These are phyloP conservation scores for Piper longum DNA, from an alignment of 164 flowering plant genomes.

Conservation along the genomic window DNA sequence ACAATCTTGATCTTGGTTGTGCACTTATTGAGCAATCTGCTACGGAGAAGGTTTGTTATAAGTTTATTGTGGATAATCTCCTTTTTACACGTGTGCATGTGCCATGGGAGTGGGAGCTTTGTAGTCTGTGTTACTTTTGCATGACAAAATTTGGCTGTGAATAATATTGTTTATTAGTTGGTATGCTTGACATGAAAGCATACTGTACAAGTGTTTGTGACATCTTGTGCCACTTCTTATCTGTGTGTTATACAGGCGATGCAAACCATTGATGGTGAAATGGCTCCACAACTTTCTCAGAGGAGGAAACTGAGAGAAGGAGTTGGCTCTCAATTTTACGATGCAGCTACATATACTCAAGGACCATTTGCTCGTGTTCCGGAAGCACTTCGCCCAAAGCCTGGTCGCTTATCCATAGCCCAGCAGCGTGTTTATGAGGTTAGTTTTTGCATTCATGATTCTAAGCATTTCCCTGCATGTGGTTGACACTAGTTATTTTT, in stretches of 20 bases:
- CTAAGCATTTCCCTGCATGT: background rate
- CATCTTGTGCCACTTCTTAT: background rate
- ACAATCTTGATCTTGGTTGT: constrained; percentile 93
- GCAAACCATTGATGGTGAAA: constrained; percentile 80
- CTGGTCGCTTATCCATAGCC: constrained; percentile 69
- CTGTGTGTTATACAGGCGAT: constrained; percentile 40
- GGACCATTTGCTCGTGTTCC: constrained; percentile 62
- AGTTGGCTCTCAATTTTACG: constrained; percentile 53
- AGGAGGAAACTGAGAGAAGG: constrained; percentile 84
- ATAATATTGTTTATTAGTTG: background rate
- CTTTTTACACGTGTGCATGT: background rate
- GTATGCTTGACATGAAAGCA: background rate
- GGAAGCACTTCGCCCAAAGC: constrained; percentile 87
- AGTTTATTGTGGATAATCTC: background rate
- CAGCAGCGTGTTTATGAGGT: constrained; percentile 99
- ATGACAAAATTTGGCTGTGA: background rate
- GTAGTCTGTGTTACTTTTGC: background rate
- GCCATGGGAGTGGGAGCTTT: background rate
- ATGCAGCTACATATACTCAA: constrained; percentile 55
- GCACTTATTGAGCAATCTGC: constrained; percentile 94
- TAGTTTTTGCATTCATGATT: background rate
- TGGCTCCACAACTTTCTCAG: constrained; percentile 52
- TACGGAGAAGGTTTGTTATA: constrained; percentile 57
- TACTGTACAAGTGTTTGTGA: background rate
- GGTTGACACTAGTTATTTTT: background rate